Conservation (phyloP, 306 rosid species). For the Prosopis cineraria region DNA sequence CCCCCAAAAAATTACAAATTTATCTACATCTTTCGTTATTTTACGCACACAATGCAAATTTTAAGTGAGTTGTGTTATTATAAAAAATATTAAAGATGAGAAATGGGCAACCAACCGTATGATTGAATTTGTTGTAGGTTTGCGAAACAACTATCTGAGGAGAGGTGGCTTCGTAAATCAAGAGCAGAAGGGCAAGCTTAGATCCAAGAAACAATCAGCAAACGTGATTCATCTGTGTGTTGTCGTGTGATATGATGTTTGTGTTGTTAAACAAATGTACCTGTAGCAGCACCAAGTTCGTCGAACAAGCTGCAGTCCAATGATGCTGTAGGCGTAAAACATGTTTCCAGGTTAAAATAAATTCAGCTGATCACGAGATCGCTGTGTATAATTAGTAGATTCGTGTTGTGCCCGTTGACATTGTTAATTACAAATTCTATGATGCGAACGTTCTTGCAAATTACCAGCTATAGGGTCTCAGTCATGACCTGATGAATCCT, state of each 20-base stretch:
- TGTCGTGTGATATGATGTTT: not conserved
- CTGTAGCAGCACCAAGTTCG: not conserved
- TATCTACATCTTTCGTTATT: too few relatives aligned
- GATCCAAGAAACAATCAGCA: not conserved
- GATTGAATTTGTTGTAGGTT: conserved; percentile 35
- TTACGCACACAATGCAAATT: too few relatives aligned
- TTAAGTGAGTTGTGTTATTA: too few relatives aligned
- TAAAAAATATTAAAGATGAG: not conserved
- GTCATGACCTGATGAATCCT: not conserved
- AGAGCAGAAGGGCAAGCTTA: conserved; percentile 31
- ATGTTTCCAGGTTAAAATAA: not conserved
- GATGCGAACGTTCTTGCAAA: not conserved
- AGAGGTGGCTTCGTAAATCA: conserved; percentile 45
- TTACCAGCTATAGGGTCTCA: not conserved
- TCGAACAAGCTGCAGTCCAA: not conserved
- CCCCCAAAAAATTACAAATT: not conserved
- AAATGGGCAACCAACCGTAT: not conserved
- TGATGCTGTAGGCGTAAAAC: not conserved
- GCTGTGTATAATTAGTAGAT: not conserved
- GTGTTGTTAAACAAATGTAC: not conserved
- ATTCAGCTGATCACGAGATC: not conserved
- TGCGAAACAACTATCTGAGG: conserved; percentile 55
- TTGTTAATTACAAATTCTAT: not conserved
- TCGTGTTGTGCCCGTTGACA: not conserved
- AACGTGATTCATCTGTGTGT: not conserved